Evolutionary conservation across 768 basidiomycete species (phyloP).

Genomic region (Harrya chromipes): DNA sequence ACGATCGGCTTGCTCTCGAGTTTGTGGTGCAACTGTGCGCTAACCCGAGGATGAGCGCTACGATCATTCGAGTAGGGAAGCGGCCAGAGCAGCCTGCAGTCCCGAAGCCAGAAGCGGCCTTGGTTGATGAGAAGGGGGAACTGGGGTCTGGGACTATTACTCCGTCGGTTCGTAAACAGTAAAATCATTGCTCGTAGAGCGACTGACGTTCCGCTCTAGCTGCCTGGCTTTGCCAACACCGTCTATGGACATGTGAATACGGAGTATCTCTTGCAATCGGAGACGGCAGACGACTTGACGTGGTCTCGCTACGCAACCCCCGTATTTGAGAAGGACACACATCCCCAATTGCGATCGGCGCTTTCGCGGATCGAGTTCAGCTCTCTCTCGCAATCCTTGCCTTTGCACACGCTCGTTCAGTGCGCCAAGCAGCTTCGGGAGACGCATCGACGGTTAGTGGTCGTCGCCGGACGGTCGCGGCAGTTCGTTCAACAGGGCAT

Average conservation of each 20-base stretch:
- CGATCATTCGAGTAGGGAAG: slow-evolving; percentile 63
- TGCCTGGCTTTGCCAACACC: slow-evolving; percentile 59
- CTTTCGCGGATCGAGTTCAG: slow-evolving; percentile 66
- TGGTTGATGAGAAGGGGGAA: slow-evolving; percentile 56
- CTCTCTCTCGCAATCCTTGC: slow-evolving; percentile 45
- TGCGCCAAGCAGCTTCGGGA: slow-evolving; percentile 31
- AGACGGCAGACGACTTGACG: slow-evolving; percentile 76
- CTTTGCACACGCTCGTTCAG: slow-evolving; percentile 56
- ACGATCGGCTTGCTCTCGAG: slow-evolving; percentile 81
- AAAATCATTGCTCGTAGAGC: background rate
- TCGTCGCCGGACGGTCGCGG: slow-evolving; percentile 77
- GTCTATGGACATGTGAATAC: slow-evolving; percentile 66
- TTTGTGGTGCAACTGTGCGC: slow-evolving; percentile 79
- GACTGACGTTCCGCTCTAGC: slow-evolving; percentile 31
- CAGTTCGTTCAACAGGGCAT: slow-evolving; percentile 62
- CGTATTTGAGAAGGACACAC: slow-evolving; percentile 6
- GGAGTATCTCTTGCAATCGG: slow-evolving; percentile 65
- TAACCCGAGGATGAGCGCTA: slow-evolving; percentile 63
- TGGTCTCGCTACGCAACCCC: slow-evolving; percentile 62
- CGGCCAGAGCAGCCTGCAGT: slow-evolving; percentile 41
- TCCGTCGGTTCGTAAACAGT: background rate
- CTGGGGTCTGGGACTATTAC: slow-evolving; percentile 21
- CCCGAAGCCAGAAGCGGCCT: slow-evolving; percentile 45
- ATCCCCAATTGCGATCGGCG: slow-evolving; percentile 29
- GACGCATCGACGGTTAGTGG: slow-evolving; percentile 42